A percentile compares a stretch with the other conserved stretches of the same genome.
Evolutionary conservation across 352 stramenopile species (phyloP).

Genomic region (Globisporangium mamillatum): DNA sequence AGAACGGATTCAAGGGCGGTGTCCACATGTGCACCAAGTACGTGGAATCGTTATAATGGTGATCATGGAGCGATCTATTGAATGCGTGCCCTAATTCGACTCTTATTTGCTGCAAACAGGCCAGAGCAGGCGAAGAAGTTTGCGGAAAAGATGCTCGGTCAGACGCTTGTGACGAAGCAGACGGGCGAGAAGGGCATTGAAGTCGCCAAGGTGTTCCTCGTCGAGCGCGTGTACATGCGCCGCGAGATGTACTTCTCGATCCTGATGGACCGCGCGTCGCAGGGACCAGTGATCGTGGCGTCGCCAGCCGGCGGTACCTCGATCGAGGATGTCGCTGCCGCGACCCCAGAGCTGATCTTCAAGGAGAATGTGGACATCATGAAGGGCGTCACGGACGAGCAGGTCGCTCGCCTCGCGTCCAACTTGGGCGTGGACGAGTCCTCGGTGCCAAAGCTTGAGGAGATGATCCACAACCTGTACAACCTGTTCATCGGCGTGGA

Average conservation of each 20-base stretch:
- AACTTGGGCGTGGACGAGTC: slow-evolving; percentile 64
- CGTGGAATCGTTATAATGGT: slow-evolving; percentile 4
- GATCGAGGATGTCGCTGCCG: slow-evolving; percentile 96
- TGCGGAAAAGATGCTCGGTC: slow-evolving; percentile 89
- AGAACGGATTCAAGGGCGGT: slow-evolving; percentile 97
- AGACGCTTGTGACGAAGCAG: slow-evolving; percentile 98
- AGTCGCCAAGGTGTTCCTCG: slow-evolving; percentile 89
- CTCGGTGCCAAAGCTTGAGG: slow-evolving; percentile 59
- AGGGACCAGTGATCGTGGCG: slow-evolving; percentile 96
- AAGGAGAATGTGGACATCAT: slow-evolving; percentile 95
- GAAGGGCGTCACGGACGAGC: slow-evolving; percentile 84
- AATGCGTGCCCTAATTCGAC: not conserved
- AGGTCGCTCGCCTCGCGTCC: slow-evolving; percentile 70
- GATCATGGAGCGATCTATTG: not conserved
- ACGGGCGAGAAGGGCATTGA: slow-evolving; percentile 85
- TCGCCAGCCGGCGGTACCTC: slow-evolving; percentile 91
- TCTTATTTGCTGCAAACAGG: slow-evolving; percentile 10
- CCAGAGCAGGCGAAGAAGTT: slow-evolving; percentile 77
- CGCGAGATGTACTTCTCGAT: slow-evolving; percentile 99
- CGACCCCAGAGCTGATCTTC: slow-evolving; percentile 92
- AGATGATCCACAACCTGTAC: slow-evolving; percentile 91
- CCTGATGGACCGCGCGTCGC: slow-evolving; percentile 95
- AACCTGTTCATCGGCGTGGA: slow-evolving; percentile 96
- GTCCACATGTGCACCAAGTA: slow-evolving; percentile 95
- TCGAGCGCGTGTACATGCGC: slow-evolving; percentile 92